Conservation (phyloP, 106 monocot genomes). For the Acanthochlamys bracteata region DNA sequence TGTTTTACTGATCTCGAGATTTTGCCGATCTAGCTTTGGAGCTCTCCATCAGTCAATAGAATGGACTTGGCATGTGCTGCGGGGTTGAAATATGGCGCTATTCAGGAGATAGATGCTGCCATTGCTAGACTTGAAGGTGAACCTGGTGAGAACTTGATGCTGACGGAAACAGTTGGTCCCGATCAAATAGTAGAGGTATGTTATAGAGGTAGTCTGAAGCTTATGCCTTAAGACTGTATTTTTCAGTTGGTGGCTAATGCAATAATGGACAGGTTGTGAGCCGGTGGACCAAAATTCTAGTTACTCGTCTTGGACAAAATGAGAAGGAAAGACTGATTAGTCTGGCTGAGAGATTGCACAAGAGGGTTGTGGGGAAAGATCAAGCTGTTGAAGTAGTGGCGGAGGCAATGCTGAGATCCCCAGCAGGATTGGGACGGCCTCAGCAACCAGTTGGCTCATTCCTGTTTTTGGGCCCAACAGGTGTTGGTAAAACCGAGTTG, state of each 20-base stretch:
- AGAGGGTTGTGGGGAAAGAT: conserved; percentile 81
- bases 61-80: conserved; percentile 63
- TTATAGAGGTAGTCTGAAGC: background rate
- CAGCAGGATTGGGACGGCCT: conserved; percentile 77
- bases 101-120: conserved; percentile 75
- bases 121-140: conserved; percentile 68
- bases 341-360: conserved; percentile 62
- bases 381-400: conserved; percentile 82
- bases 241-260: background rate
- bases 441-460: conserved; percentile 95
- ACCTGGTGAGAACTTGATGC: conserved; percentile 66
- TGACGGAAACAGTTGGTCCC: conserved; percentile 80
- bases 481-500: conserved; percentile 93
- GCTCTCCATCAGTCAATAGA: too few species aligned
- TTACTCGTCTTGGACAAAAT: conserved; percentile 88
- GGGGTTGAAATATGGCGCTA: conserved; percentile 65
- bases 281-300: conserved; percentile 90
- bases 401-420: conserved; percentile 60
- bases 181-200: conserved; percentile 93
- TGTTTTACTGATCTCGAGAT: too few species aligned
- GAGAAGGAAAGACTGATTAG: conserved; percentile 84
- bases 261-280: conserved; percentile 51
- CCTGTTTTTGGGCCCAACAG: conserved; percentile 80
- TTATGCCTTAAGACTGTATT: background rate
- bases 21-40: too few species aligned